phyloP scores from a whole-genome alignment of 75 land plant species.

The Isoetes taiwanensis region DNA sequence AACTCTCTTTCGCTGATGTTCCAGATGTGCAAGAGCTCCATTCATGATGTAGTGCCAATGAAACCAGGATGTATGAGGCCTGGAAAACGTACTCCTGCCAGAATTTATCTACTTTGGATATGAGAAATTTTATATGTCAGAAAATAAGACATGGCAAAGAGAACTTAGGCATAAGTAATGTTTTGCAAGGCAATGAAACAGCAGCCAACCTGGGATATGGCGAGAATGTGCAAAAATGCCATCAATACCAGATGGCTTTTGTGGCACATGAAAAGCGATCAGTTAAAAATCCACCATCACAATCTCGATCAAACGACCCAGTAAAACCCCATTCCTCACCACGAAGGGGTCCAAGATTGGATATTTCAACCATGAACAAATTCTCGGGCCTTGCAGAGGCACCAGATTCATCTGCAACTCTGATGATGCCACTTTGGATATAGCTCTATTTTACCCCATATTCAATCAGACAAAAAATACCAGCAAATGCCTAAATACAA shows the following conservation, averaged over 20 bases:
- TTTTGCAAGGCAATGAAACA: not conserved
- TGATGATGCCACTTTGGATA: constrained; percentile 17
- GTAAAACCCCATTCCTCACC: constrained; percentile 21
- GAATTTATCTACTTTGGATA: not conserved
- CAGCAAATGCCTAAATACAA: too few species aligned
- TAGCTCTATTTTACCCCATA: too few species aligned
- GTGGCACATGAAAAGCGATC: constrained; percentile 18
- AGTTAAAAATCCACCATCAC: constrained; percentile 21
- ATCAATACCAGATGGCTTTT: constrained; percentile 20
- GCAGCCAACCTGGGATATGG: constrained; percentile 14
- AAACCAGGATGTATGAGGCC: constrained; percentile 20
- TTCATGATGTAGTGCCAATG: constrained; percentile 21
- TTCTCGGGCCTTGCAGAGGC: constrained; percentile 17
- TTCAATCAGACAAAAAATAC: too few species aligned
- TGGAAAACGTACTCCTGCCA: constrained; percentile 18
- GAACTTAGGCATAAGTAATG: not conserved
- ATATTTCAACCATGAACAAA: constrained; percentile 20
- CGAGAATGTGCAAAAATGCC: constrained; percentile 26
- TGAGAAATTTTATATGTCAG: too few species aligned
- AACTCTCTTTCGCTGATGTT: constrained; percentile 13
- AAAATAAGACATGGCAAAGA: not conserved
- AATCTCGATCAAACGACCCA: constrained; percentile 19
- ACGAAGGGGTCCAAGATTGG: constrained; percentile 12
- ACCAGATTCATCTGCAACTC: constrained; percentile 9
- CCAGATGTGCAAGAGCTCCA: constrained; percentile 19